Percentiles rank a stretch among this genome's conserved stretches.
These are phyloP conservation scores for Coemansia sp. DNA, from an alignment of 371 early-diverging fungal species.

Conservation along the genomic window DNA sequence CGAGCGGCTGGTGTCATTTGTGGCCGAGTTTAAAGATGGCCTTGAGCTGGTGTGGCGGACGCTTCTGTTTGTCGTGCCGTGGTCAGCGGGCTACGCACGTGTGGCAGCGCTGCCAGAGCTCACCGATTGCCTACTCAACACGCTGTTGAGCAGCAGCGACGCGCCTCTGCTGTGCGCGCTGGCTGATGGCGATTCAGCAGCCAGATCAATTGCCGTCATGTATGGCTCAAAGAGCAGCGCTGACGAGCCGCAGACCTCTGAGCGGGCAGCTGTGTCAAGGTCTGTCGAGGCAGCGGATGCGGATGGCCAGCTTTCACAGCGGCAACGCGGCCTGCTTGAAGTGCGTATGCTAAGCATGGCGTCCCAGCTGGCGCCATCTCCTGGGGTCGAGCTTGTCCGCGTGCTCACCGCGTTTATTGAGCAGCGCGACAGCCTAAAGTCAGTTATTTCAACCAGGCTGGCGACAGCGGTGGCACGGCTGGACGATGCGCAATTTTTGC, in stretches of 20 bases:
- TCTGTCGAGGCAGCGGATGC: neutral
- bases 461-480: neutral
- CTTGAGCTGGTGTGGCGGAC: conserved; percentile 29
- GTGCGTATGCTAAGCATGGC: conserved; percentile 20
- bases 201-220: neutral
- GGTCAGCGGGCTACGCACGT: conserved; percentile 24
- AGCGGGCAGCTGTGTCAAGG: neutral
- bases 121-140: conserved; percentile 8
- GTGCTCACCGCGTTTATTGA: conserved; percentile 10
- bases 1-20: conserved; percentile 25
- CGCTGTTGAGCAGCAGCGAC: conserved; percentile 14
- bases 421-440: neutral
- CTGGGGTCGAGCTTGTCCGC: conserved; percentile 9
- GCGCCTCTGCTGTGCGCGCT: conserved; percentile 12
- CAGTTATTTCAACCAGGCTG: neutral
- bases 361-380: neutral
- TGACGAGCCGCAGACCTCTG: neutral
- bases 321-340: conserved; percentile 11
- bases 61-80: conserved; percentile 27
- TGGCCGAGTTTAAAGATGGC: conserved; percentile 7
- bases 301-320: neutral
- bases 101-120: conserved; percentile 14
- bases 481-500: conserved; percentile 15
- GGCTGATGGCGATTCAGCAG: conserved; percentile 8
- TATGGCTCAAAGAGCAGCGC: neutral